A percentile compares a stretch with the other conserved stretches of the same genome.
Conservation (phyloP, 1,139 yeast species). For the Scheffersomyces stambukii region DNA sequence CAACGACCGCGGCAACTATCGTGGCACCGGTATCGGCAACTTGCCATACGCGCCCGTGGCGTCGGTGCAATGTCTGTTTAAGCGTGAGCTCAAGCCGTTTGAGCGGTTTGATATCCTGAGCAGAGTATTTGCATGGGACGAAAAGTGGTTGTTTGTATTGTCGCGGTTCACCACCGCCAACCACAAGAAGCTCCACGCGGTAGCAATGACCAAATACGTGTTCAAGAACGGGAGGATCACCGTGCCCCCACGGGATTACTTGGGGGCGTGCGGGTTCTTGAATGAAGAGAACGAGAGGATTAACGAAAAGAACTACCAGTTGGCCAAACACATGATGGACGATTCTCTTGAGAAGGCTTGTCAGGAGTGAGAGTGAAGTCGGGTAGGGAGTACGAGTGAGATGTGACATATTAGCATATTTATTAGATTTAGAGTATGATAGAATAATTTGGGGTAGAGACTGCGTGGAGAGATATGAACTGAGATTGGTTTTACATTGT, state of each 20-base stretch:
- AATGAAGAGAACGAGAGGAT: slow-evolving; percentile 46
- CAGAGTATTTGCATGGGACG: slow-evolving; percentile 77
- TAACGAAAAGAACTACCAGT: slow-evolving; percentile 25
- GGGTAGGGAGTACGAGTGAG: slow-evolving; percentile 2
- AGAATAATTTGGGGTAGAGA: too few species aligned
- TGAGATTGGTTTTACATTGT: too few species aligned
- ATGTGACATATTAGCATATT: neutral
- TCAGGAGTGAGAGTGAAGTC: too few species aligned
- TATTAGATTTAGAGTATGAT: too few species aligned
- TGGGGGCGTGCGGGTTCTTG: slow-evolving; percentile 54
- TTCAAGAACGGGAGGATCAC: slow-evolving; percentile 73
- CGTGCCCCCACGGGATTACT: slow-evolving; percentile 56
- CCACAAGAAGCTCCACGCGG: slow-evolving; percentile 43
- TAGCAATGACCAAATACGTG: slow-evolving; percentile 75
- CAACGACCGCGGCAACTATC: slow-evolving; percentile 36
- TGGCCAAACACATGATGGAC: slow-evolving; percentile 28
- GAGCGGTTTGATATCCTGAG: slow-evolving; percentile 53
- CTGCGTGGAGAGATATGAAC: too few species aligned
- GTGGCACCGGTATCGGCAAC: slow-evolving; percentile 16
- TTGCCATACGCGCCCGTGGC: slow-evolving; percentile 80
- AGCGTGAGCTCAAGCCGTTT: slow-evolving; percentile 69
- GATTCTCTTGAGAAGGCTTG: slow-evolving; percentile 26
- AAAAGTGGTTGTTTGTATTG: slow-evolving; percentile 76
- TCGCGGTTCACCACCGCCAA: slow-evolving; percentile 49
- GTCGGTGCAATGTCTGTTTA: slow-evolving; percentile 62